phyloP scores from a whole-genome alignment of 768 basidiomycete species.

The Dictyophora rubrovolvata region DNA sequence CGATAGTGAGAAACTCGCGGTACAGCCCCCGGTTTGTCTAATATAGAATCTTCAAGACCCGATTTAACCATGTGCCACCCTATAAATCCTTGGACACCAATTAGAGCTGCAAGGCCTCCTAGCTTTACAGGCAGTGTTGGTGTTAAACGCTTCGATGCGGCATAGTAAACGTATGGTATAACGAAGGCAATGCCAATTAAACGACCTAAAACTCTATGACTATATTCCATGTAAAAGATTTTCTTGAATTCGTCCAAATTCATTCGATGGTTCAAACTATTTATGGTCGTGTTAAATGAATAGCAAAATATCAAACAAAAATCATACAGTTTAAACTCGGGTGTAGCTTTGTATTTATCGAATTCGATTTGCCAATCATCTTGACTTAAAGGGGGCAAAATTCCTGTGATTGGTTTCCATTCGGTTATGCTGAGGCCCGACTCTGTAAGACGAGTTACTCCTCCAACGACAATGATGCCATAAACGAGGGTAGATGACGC shows the following conservation, averaged over 20 bases:
- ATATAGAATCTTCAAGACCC: constrained; percentile 73
- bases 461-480: constrained; percentile 89
- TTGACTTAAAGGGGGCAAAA: constrained; percentile 68
- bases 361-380: constrained; percentile 84
- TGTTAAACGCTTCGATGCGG: constrained; percentile 58
- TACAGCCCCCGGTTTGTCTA: constrained; percentile 73
- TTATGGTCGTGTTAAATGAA: neutral
- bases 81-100: constrained; percentile 84
- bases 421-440: constrained; percentile 97
- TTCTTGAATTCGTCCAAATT: constrained; percentile 85
- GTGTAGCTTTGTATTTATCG: constrained; percentile 86
- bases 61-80: constrained; percentile 99
- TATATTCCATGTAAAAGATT: constrained; percentile 99
- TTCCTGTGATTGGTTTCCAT: constrained; percentile 89
- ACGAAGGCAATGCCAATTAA: constrained; percentile 77
- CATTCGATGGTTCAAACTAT: constrained; percentile 82
- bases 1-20: constrained; percentile 96
- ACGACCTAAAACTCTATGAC: constrained; percentile 87
- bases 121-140: constrained; percentile 52
- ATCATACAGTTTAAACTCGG: constrained; percentile 89
- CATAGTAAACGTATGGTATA: constrained; percentile 75
- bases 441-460: constrained; percentile 93
- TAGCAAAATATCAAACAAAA: neutral
- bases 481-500: constrained; percentile 79
- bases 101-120: constrained; percentile 61